phyloP scores from a whole-genome alignment of 306 rosid species.

The Trifolium fragiferum region DNA sequence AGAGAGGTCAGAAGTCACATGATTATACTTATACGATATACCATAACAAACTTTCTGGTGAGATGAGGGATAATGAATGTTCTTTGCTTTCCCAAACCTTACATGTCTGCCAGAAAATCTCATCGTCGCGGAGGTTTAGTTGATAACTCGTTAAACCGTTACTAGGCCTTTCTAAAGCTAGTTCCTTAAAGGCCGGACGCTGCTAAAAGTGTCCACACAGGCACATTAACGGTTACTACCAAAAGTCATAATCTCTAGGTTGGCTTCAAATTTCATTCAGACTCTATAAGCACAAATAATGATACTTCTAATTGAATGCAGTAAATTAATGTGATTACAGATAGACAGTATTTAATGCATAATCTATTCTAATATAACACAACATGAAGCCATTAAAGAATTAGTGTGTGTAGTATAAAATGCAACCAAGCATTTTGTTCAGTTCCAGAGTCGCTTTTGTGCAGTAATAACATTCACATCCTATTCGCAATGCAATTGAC shows the following conservation, averaged over 20 bases:
- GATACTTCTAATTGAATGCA: constrained; percentile 42
- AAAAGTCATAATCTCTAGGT: not conserved
- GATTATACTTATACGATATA: constrained; percentile 18
- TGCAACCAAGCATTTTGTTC: constrained; percentile 35
- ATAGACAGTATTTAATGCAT: constrained; percentile 18
- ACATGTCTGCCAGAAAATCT: constrained; percentile 12
- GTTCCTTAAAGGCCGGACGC: not conserved
- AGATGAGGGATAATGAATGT: constrained; percentile 18
- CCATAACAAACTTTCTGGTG: constrained; percentile 1
- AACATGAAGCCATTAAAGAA: constrained; percentile 14
- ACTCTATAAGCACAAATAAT: constrained; percentile 31
- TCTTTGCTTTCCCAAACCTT: constrained; percentile 4
- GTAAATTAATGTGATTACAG: constrained; percentile 41
- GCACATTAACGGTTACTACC: not conserved
- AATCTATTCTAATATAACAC: constrained; percentile 25
- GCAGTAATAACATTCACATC: constrained; percentile 32
- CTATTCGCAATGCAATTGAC: constrained; percentile 33
- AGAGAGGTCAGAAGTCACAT: constrained; percentile 10
- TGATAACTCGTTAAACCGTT: not conserved
- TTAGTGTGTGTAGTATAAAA: constrained; percentile 23
- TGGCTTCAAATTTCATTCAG: not conserved
- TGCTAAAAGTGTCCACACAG: not conserved
- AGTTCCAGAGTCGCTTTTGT: constrained; percentile 33
- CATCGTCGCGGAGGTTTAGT: constrained; percentile 3
- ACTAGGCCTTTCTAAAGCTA: not conserved